Base-by-base conservation (phyloP, 148 eudicot genomes). In the Rhododendron ferrugineum region DNA sequence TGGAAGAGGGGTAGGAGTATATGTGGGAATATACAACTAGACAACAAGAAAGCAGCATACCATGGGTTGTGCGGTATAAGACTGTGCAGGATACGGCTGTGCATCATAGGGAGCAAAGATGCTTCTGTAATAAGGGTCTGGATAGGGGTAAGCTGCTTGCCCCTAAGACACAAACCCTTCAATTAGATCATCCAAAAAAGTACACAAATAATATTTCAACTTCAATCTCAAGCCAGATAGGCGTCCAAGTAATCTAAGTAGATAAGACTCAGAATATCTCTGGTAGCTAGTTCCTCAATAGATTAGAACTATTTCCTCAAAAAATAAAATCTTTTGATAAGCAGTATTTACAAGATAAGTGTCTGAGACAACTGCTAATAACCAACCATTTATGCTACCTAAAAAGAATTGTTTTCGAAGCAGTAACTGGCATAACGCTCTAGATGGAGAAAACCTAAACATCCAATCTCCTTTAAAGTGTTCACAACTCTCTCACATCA, bases 111-210 rank as follows among this genome's bases (percentile, higher is more conserved):
- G 94, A 76, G 93, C 93, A 90, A 91, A 93, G 64, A 93, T 88
- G 88, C 98, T 91, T 86, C 96, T 92, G 85, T 93, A 93, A 76
- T 93, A 94, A 70, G 98, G 98, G 89, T 94, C 98, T 81, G 94
- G 94, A 87, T 91, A 93, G 6, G 95, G 93, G 90, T 90, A 93
- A 78, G 92, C 92, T 83, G 94, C 88, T 84, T 92, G 94, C 77
- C 91, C 94, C 98, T 94, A 90, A 70, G 73, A 88, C 30, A 22
- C 42, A 62, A 26, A 26, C 28, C 37, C 32, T 86, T 22, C 37
- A 78, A 81, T 80, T 36, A 77, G 58, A 44, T 68, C 74, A 62
- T 5, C 52, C 52, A 73, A 77, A 40, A 37, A n/a, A 46, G 6
- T 6, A 78, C 36, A 54, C 16, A 66, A 79, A 14, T 47, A 28